These are phyloP conservation scores for Schizosaccharomyces lindneri DNA, from an alignment of 805 yeast genomes.

Conservation along the genomic window DNA sequence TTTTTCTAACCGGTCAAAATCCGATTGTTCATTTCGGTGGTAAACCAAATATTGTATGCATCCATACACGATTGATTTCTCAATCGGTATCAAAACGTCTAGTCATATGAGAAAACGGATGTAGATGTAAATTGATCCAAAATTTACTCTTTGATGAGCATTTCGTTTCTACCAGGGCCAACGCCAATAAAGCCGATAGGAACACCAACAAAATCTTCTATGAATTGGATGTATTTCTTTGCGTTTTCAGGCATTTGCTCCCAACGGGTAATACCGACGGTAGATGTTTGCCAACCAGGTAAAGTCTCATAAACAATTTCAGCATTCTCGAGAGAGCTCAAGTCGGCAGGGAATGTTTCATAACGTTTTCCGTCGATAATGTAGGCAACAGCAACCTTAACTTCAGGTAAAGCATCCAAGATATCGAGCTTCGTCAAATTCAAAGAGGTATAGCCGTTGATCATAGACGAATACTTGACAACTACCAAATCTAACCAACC, in stretches of 20 bases:
- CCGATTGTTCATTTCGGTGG: no score
- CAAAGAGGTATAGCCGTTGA: slow-evolving; percentile 82
- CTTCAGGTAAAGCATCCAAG: slow-evolving; percentile 67
- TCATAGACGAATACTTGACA: slow-evolving; percentile 64
- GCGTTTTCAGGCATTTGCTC: slow-evolving; percentile 75
- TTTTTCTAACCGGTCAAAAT: no score
- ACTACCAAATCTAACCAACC: slow-evolving; percentile 98
- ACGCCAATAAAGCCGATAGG: slow-evolving; percentile 95
- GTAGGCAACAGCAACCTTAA: slow-evolving; percentile 71
- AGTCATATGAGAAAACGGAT: neutral
- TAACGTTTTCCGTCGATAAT: slow-evolving; percentile 50
- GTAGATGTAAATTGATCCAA: neutral
- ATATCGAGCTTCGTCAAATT: slow-evolving; percentile 93
- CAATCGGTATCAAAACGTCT: neutral
- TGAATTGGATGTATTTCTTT: slow-evolving; percentile 54
- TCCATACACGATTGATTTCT: no score
- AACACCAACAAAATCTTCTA: slow-evolving; percentile 61
- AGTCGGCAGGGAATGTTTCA: slow-evolving; percentile 78
- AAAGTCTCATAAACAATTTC: slow-evolving; percentile 78
- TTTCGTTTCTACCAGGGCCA: slow-evolving; percentile 43
- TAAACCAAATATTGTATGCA: no score
- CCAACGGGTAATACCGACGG: slow-evolving; percentile 42
- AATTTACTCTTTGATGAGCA: neutral
- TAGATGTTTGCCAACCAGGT: slow-evolving; percentile 85
- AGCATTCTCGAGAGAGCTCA: slow-evolving; percentile 55